Evolutionary conservation across 192 early-diverging fungal genomes (phyloP).

Genomic region (Podila epigama): DNA sequence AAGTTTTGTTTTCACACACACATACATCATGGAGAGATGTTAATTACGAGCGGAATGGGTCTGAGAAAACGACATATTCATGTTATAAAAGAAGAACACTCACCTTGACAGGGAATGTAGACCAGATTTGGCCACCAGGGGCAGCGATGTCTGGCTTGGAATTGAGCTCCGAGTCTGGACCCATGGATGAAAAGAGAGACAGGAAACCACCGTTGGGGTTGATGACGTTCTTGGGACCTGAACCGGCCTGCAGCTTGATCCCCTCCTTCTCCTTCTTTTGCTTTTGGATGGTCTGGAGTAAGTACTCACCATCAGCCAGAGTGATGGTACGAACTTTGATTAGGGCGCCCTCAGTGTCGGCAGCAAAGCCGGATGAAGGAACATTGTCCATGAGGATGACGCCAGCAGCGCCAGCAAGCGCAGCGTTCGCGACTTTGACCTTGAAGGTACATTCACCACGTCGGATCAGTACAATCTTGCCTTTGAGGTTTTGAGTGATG

Average conservation of each 20-base stretch:
- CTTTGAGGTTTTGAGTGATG: constrained; percentile 46
- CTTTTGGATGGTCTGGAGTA: constrained; percentile 54
- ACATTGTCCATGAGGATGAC: constrained; percentile 71
- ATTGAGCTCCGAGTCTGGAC: constrained; percentile 72
- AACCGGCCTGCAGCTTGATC: constrained; percentile 56
- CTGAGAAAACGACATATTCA: too few species aligned
- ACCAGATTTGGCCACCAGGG: constrained; percentile 70
- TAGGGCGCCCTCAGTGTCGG: constrained; percentile 38
- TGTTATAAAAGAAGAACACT: constrained; percentile 26
- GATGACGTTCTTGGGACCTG: constrained; percentile 48
- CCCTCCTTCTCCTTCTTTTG: constrained; percentile 22
- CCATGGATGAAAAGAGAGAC: constrained; percentile 78
- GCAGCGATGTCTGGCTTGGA: constrained; percentile 69
- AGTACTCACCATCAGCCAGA: constrained; percentile 53
- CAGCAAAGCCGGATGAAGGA: not conserved
- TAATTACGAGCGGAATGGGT: too few species aligned
- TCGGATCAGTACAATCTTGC: constrained; percentile 67
- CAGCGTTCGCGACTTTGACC: constrained; percentile 64
- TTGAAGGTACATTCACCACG: constrained; percentile 76
- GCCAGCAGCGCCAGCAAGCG: constrained; percentile 65
- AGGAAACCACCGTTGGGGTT: constrained; percentile 66
- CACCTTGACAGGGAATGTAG: constrained; percentile 64
- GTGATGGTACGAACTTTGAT: constrained; percentile 68
- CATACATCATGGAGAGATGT: too few species aligned
- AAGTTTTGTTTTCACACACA: not conserved